Evolutionary conservation across 495 filamentous ascomycete genomes (phyloP).

Genomic region (Arthonia radiata): DNA sequence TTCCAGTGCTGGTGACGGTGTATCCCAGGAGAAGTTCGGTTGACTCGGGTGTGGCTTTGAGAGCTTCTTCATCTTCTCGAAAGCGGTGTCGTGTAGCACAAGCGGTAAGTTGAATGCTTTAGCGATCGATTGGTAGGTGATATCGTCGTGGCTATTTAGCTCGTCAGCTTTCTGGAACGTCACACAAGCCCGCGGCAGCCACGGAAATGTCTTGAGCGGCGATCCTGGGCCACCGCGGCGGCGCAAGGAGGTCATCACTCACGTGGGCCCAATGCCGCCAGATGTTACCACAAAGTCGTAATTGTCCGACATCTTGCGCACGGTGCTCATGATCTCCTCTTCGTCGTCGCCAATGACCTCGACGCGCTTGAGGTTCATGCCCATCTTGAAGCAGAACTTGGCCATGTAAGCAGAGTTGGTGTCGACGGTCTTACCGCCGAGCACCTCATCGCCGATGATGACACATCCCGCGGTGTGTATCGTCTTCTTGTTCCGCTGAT

Average conservation of each 20-base stretch:
- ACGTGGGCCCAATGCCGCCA: slow-evolving; percentile 91
- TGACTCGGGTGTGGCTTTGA: slow-evolving; percentile 46
- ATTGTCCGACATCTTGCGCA: slow-evolving; percentile 54
- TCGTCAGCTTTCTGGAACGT: too few relatives aligned
- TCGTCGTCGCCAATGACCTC: slow-evolving; percentile 90
- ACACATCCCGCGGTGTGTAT: slow-evolving; percentile 84
- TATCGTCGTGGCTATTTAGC: slow-evolving; percentile 63
- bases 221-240: too few relatives aligned
- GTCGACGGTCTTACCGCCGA: slow-evolving; percentile 88
- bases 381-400: slow-evolving; percentile 76
- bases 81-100: slow-evolving; percentile 47
- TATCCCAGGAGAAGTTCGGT: slow-evolving; percentile 64
- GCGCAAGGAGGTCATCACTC: slow-evolving; percentile 10
- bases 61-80: slow-evolving; percentile 57
- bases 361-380: slow-evolving; percentile 68
- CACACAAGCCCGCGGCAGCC: too few relatives aligned
- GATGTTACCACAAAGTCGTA: slow-evolving; percentile 75
- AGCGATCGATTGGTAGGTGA: slow-evolving; percentile 84
- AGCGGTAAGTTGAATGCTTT: slow-evolving; percentile 63
- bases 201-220: too few relatives aligned
- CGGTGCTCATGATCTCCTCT: slow-evolving; percentile 68
- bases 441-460: slow-evolving; percentile 89
- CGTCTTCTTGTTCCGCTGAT: slow-evolving; percentile 28
- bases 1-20: slow-evolving; percentile 45
- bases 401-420: slow-evolving; percentile 85